Conservation (phyloP, 371 early-diverging fungal genomes). For the Actinomortierella ambigua region DNA sequence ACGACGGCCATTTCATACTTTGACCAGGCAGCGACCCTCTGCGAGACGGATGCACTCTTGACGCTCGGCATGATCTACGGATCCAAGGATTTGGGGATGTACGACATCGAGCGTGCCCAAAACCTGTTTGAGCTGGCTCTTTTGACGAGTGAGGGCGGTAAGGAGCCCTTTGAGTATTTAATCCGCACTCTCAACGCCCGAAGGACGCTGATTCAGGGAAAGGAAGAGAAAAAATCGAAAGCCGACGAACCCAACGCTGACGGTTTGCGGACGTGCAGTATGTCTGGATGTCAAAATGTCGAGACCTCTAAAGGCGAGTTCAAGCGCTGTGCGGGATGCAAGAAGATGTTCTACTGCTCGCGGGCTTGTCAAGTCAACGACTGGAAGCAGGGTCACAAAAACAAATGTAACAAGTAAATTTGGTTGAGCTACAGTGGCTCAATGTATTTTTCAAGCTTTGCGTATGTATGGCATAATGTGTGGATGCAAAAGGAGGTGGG, state of each 20-base stretch:
- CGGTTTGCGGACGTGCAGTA: constrained; percentile 55
- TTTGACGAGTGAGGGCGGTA: constrained; percentile 53
- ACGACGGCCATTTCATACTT: constrained; percentile 61
- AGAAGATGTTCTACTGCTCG: constrained; percentile 60
- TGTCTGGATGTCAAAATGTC: constrained; percentile 52
- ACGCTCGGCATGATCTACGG: constrained; percentile 66
- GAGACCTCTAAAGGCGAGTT: constrained; percentile 58
- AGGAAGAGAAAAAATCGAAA: constrained; percentile 46
- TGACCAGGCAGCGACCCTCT: constrained; percentile 59
- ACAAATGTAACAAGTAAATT: constrained; percentile 51
- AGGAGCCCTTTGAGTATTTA: constrained; percentile 56
- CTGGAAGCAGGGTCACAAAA: constrained; percentile 65
- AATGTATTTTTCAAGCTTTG: too few relatives aligned
- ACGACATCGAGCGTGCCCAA: constrained; percentile 65
- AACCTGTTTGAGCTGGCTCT: constrained; percentile 63
- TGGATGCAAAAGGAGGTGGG: neutral
- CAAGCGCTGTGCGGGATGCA: constrained; percentile 63
- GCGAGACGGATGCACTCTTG: constrained; percentile 62
- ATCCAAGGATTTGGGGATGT: constrained; percentile 61
- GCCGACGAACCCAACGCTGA: constrained; percentile 48
- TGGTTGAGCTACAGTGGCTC: too few relatives aligned
- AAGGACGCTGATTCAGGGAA: constrained; percentile 55
- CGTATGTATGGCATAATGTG: neutral
- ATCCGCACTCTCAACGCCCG: constrained; percentile 58
- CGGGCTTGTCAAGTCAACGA: constrained; percentile 67